Conservation (phyloP, 257 asterid genomes). For the Eucommia ulmoides region DNA sequence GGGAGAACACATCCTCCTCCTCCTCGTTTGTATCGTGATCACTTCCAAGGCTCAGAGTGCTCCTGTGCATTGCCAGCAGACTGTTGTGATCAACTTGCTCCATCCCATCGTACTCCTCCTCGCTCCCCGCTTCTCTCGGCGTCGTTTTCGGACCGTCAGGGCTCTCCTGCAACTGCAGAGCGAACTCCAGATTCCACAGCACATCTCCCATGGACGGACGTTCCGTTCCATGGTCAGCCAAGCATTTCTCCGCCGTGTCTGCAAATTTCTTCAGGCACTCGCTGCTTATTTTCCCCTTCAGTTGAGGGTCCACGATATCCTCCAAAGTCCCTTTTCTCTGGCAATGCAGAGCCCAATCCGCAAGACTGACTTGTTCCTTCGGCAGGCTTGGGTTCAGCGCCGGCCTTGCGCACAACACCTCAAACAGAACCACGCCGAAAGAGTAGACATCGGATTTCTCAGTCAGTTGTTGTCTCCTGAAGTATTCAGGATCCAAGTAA, state of each 20-base stretch:
- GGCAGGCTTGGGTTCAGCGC: constrained; percentile 64
- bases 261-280: constrained; percentile 53
- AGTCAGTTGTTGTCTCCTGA: constrained; percentile 61
- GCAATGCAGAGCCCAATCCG: constrained; percentile 61
- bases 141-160: constrained; percentile 4
- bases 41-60: constrained; percentile 48
- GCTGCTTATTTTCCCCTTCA: constrained; percentile 46
- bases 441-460: constrained; percentile 84
- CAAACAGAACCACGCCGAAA: constrained; percentile 83
- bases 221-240: constrained; percentile 56
- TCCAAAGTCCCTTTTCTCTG: constrained; percentile 41
- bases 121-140: constrained; percentile 3
- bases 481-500: constrained; percentile 77
- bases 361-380: constrained; percentile 78
- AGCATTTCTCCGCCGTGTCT: constrained; percentile 66
- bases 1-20: constrained; percentile 46
- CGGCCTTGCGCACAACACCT: constrained; percentile 65
- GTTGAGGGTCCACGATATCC: constrained; percentile 57
- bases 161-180: constrained; percentile 52
- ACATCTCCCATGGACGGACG: constrained; percentile 85
- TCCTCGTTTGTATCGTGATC: constrained; percentile 14
- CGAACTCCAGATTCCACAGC: constrained; percentile 63
- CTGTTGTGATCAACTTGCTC: constrained; percentile 33
- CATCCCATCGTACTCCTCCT: constrained; percentile 17
- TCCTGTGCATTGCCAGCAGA: constrained; percentile 64